These are phyloP conservation scores for Metarhizium brunneum DNA, from an alignment of 2,329 filamentous ascomycete genomes.

Conservation along the genomic window DNA sequence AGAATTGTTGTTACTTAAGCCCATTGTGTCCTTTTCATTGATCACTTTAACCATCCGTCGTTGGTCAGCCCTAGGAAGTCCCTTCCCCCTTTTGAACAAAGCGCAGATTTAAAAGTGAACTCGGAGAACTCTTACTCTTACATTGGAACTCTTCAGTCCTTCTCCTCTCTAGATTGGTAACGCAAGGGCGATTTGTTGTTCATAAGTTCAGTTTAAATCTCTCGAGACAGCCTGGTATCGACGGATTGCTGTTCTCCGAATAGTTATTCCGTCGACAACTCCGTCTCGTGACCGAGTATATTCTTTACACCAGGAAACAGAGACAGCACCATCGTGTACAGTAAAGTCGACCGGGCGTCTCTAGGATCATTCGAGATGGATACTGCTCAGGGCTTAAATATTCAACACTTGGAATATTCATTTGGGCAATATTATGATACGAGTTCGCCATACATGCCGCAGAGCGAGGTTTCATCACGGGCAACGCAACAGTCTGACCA, in stretches of 20 bases:
- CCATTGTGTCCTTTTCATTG: neutral
- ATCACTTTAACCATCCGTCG: neutral
- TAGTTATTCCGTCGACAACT: neutral
- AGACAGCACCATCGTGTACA: neutral
- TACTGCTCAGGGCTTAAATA: neutral
- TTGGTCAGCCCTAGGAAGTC: neutral
- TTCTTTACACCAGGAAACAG: neutral
- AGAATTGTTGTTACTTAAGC: neutral
- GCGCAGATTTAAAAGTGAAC: neutral
- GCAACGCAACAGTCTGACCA: constrained; percentile 1
- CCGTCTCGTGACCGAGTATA: neutral
- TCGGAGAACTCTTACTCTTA: neutral
- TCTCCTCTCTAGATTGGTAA: neutral
- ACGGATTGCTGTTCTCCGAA: neutral
- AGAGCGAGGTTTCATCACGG: constrained; percentile 1
- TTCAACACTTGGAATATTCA: neutral
- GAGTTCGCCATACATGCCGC: neutral
- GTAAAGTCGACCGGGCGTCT: neutral
- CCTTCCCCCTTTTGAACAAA: neutral
- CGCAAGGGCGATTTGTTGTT: neutral
- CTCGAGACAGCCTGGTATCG: neutral
- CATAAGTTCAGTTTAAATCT: neutral
- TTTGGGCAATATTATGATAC: neutral
- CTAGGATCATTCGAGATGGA: neutral
- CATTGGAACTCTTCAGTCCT: neutral